Evolutionary conservation across 805 yeast genomes (phyloP), one percentile per base, ranked within the genome.

Genomic region (Teunomyces atbi): DNA sequence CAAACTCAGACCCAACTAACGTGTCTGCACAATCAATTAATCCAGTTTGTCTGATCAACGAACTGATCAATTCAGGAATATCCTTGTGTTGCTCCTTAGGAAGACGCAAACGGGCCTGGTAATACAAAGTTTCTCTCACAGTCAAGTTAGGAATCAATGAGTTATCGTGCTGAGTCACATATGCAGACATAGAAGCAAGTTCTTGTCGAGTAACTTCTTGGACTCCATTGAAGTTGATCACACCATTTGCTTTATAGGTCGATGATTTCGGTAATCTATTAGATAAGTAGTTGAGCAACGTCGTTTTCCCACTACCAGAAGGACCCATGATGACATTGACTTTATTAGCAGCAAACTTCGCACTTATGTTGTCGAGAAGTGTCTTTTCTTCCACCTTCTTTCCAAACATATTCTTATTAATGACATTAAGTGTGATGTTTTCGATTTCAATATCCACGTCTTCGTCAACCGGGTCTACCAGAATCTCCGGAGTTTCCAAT

Each of bases 161-260:
- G 50, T 81, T 83, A 59, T 89, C 96, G 53, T 84, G 88, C 58
- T 89, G 96, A 5, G 87, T 78, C 16, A 89, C 96, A 64, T 85
- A 89, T 0, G 92, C 87, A 42, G 92, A 76, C 5, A 68, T 58
- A 35, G 54, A 55, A 6, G 66, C 53, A 29, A 72, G 47, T 10
- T 64, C 59, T 11, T 52, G 32, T 1, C 59, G 52, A 4, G 60
- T 44, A 4, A 70, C 56, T 8, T 42, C 49, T 40, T 65, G 69
- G n/a, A 34, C 11, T 12, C 50, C 52, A 49, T 69, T 69, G 16
- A 70, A 42, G 8, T 49, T 48, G 7, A 71, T 54, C 2, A 40
- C 37, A 1, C 76, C 76, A 2, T 46, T 55, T 1, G 59, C 41
- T 7, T 53, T 42, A 41, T 52, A 70, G 3, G 52, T 46, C 1